These are phyloP conservation scores for Ustilago shanxiensis DNA, from an alignment of 1,284 basidiomycete genomes.

Conservation along the genomic window DNA sequence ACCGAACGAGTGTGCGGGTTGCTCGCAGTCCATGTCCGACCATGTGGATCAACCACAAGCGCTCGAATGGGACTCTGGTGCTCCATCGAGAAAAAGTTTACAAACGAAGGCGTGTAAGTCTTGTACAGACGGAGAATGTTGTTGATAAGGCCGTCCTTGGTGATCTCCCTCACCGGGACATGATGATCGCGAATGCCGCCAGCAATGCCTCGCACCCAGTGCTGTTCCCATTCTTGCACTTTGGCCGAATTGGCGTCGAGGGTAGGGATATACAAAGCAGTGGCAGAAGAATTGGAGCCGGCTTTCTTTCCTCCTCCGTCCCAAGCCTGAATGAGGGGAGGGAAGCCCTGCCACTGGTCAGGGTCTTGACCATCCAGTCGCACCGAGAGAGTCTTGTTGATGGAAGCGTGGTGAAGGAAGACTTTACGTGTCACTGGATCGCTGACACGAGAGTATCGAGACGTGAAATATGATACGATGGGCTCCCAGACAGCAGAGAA, in stretches of 20 bases:
- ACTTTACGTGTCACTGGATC: constrained; percentile 22
- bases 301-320: constrained; percentile 42
- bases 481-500: constrained; percentile 39
- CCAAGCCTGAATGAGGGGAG: constrained; percentile 47
- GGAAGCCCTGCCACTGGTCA: constrained; percentile 41
- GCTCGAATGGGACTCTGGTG: constrained; percentile 35
- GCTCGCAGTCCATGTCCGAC: constrained; percentile 52
- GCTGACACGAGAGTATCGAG: constrained; percentile 20
- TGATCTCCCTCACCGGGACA: constrained; percentile 3
- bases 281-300: constrained; percentile 49
- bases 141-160: constrained; percentile 16
- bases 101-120: constrained; percentile 56
- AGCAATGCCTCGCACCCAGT: constrained; percentile 53
- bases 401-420: constrained; percentile 46
- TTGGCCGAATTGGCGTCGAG: constrained; percentile 16
- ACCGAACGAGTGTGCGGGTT: constrained; percentile 35
- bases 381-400: constrained; percentile 39
- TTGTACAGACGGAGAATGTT: constrained; percentile 27
- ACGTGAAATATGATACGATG: constrained; percentile 13
- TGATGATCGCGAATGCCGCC: constrained; percentile 39
- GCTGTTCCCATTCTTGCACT: constrained; percentile 58
- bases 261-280: constrained; percentile 28
- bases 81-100: constrained; percentile 42
- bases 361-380: constrained; percentile 42
- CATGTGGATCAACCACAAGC: constrained; percentile 43